Percentiles rank a stretch among this genome's conserved stretches.
phyloP scores from a whole-genome alignment of 1,284 basidiomycete species.

The Anthracocystis walkeri region DNA sequence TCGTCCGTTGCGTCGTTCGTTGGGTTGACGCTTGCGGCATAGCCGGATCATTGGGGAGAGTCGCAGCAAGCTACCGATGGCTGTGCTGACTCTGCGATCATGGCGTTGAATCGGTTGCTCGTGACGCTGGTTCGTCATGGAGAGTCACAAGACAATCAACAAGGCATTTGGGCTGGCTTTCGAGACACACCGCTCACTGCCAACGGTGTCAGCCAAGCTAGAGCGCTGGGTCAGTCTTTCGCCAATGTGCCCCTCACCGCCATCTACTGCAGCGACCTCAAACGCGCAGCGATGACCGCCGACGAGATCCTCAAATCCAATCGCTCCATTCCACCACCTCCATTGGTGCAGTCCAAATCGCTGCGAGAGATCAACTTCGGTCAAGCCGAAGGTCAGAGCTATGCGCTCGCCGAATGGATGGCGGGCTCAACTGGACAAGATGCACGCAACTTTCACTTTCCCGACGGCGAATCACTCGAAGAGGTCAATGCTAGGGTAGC shows the following conservation, averaged over 20 bases:
- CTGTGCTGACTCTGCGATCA: conserved; percentile 5
- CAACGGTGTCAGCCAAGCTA: conserved; percentile 88
- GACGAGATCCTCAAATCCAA: conserved; percentile 73
- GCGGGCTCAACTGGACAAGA: conserved; percentile 58
- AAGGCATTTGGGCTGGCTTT: conserved; percentile 81
- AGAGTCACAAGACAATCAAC: conserved; percentile 70
- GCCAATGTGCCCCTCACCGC: conserved; percentile 75
- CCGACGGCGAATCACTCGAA: conserved; percentile 79
- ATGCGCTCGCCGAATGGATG: conserved; percentile 64
- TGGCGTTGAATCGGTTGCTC: conserved; percentile 45
- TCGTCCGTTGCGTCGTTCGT: background rate
- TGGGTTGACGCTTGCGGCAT: background rate
- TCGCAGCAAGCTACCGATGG: background rate
- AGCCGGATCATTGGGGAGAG: background rate
- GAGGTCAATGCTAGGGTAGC: conserved; percentile 78
- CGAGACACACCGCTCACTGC: conserved; percentile 83
- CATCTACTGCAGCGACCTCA: conserved; percentile 83
- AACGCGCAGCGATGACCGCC: conserved; percentile 81
- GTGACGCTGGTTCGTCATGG: conserved; percentile 60
- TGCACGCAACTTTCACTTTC: conserved; percentile 75
- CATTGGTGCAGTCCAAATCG: conserved; percentile 72
- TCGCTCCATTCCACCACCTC: conserved; percentile 73
- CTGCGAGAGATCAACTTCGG: conserved; percentile 75
- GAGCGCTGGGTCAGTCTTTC: conserved; percentile 78
- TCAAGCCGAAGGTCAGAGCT: conserved; percentile 78